These are phyloP conservation scores for Saccharomycopsis sp. DNA, from an alignment of 805 yeast species.

Conservation along the genomic window DNA sequence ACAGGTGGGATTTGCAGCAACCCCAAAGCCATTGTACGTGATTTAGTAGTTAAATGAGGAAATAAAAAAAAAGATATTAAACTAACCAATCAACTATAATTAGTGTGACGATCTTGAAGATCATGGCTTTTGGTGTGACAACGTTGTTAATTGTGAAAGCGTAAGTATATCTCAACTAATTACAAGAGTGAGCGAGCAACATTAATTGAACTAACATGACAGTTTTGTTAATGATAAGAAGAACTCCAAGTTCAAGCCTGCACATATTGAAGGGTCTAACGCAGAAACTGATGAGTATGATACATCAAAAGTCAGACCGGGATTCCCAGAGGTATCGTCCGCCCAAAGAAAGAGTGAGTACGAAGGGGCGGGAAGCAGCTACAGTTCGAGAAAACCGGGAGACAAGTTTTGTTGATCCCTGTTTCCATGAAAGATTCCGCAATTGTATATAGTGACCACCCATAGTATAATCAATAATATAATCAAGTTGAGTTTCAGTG, in stretches of 20 bases:
- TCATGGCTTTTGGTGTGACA: slow-evolving; percentile 26
- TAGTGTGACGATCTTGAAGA: slow-evolving; percentile 14
- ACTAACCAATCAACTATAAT: neutral
- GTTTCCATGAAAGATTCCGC: neutral
- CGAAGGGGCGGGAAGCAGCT: slow-evolving; percentile 63
- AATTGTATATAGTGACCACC: neutral
- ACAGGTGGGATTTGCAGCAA: neutral
- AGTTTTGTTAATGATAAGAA: slow-evolving; percentile 31
- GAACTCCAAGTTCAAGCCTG: slow-evolving; percentile 32
- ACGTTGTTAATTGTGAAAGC: slow-evolving; percentile 27
- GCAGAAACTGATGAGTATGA: slow-evolving; percentile 27
- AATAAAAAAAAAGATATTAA: neutral
- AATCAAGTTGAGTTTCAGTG: too few relatives aligned
- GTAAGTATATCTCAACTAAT: slow-evolving; percentile 20
- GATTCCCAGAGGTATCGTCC: slow-evolving; percentile 41
- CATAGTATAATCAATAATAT: too few relatives aligned
- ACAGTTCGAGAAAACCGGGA: slow-evolving; percentile 49
- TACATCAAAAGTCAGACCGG: slow-evolving; percentile 42
- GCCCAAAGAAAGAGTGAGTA: slow-evolving; percentile 50
- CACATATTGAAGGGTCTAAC: slow-evolving; percentile 22
- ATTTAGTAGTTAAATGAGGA: neutral
- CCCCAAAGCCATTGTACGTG: slow-evolving; percentile 1
- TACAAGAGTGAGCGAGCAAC: neutral
- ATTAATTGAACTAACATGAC: slow-evolving; percentile 18
- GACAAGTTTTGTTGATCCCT: slow-evolving; percentile 30